Conservation (phyloP, 345 rosid genomes). For the Trapa bicornis region DNA sequence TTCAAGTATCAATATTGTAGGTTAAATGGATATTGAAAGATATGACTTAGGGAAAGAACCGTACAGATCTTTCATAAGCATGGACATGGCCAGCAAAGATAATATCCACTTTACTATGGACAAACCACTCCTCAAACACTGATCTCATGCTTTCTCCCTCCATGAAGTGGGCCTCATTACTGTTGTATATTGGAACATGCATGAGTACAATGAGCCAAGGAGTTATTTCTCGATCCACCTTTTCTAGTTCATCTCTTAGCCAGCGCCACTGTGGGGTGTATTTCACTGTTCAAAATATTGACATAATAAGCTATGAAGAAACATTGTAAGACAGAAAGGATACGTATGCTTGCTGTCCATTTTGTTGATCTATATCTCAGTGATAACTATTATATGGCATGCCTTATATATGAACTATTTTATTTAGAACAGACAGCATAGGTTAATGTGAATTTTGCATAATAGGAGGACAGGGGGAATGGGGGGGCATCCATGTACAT, state of each 20-base stretch:
- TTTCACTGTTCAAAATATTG: constrained; percentile 43
- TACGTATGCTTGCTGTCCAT: background rate
- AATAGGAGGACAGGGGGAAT: background rate
- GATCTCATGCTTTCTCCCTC: constrained; percentile 93
- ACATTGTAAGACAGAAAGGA: background rate
- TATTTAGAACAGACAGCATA: background rate
- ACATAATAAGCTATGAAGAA: constrained; percentile 4
- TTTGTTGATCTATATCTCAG: background rate
- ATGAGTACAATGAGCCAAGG: constrained; percentile 94
- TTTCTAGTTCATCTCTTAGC: constrained; percentile 55
- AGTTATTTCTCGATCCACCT: constrained; percentile 81
- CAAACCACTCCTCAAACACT: constrained; percentile 71
- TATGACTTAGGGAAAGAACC: constrained; percentile 6
- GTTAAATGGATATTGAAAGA: background rate
- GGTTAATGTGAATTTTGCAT: background rate
- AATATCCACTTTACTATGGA: constrained; percentile 54
- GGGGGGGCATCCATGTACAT: background rate
- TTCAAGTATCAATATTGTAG: background rate
- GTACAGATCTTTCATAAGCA: constrained; percentile 99
- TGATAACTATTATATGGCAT: background rate
- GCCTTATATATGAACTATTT: background rate
- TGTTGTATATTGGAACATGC: constrained; percentile 79
- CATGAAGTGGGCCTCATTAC: constrained; percentile 82
- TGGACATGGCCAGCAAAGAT: constrained; percentile 95
- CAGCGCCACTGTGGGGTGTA: constrained; percentile 85